Base-by-base conservation (phyloP, 2,329 filamentous ascomycete species). In the Huntiella omanensis region DNA sequence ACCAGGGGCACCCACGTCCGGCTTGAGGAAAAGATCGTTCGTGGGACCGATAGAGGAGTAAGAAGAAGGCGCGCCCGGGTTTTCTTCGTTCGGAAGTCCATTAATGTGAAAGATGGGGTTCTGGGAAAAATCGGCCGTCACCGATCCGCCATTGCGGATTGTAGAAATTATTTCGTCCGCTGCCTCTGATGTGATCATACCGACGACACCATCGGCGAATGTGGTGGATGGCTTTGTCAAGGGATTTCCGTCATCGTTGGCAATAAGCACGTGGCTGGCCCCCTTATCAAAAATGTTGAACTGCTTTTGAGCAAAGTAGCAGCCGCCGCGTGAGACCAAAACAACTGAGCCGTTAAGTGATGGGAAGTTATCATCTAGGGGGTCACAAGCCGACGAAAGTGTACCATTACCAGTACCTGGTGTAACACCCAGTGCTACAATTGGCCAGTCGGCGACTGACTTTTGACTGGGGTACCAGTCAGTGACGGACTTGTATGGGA, bases 201-300 rank as follows among this genome's bases (percentile, higher is more conserved):
- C 65, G 0, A 59, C 51, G 2, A 53, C 45, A 1, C 50, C 50
- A 8, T 33, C 17, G 10, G 50, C 37, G 6, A 48, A 49, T 5
- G 49, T 53, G 2, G 34, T 48, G 2, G 54, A 53, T 52, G 40
- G 4, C 13, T 11, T 10, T 4, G 34, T 36, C 15, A 44, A 22
- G 5, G 42, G 33, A 8, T 51, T 51, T 6, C 19, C 34, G 35
- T 57, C 58, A 51, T 70, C 73, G 62, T 78, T 77, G 59, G 78
- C 79, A 54, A 75, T 62, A 52, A 80, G 58, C 45, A 80, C 58
- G 52, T 78, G 75, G 54, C 69, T 67, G 41, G 72, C 76, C 6
- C 75, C 75, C 41, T 64, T 64, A 5, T 62, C 64, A 1, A 61
- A 66, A 3, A 69, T 69, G 49, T 73, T 71, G 36, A 60, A 54